Percentiles rank a stretch among this genome's conserved stretches.
phyloP scores from a whole-genome alignment of 1,284 basidiomycete genomes.

The Cronartium ribicola region DNA sequence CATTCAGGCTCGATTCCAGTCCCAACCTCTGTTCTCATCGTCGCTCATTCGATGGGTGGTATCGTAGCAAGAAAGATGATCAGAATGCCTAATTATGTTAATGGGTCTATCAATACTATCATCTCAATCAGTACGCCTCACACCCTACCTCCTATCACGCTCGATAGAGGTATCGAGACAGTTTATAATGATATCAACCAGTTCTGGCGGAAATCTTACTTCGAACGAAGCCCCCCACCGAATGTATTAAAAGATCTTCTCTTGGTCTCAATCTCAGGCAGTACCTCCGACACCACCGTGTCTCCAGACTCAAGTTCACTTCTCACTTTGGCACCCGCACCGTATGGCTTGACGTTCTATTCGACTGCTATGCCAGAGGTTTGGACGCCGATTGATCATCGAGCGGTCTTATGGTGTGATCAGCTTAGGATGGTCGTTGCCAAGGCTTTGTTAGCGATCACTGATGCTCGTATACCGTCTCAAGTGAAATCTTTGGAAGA shows the following conservation, averaged over 20 bases:
- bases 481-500: constrained; percentile 37
- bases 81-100: constrained; percentile 57
- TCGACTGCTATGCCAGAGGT: constrained; percentile 79
- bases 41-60: constrained; percentile 99
- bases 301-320: constrained; percentile 84
- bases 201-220: constrained; percentile 52
- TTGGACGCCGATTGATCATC: constrained; percentile 93
- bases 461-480: constrained; percentile 46
- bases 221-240: constrained; percentile 8
- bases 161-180: constrained; percentile 71
- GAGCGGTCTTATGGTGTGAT: constrained; percentile 98
- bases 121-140: constrained; percentile 96
- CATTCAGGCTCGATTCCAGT: constrained; percentile 40
- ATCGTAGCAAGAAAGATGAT: constrained; percentile 69
- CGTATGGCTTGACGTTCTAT: constrained; percentile 70
- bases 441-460: constrained; percentile 68
- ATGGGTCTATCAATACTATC: constrained; percentile 63
- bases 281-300: constrained; percentile 85
- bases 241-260: constrained; percentile 52
- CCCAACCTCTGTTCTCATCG: constrained; percentile 60
- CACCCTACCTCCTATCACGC: constrained; percentile 75
- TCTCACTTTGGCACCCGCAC: constrained; percentile 51
- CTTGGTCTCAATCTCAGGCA: constrained; percentile 83
- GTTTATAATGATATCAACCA: constrained; percentile 60
- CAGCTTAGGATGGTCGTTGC: constrained; percentile 88